Evolutionary conservation across 441 rosid genomes (phyloP).

Genomic region (Omphalea diandra): DNA sequence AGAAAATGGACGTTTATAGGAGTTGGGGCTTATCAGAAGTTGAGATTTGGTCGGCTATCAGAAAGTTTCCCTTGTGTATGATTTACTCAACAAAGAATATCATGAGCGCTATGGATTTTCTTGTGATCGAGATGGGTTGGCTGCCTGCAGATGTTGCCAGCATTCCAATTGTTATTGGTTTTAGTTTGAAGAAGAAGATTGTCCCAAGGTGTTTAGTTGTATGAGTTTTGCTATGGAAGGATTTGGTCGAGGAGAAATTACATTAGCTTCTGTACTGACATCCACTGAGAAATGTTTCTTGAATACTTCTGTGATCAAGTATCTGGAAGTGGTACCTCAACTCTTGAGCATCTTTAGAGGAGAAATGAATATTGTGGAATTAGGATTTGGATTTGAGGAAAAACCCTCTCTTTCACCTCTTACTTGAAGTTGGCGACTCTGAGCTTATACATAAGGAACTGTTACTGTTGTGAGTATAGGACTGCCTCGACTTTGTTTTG

Average conservation of each 20-base stretch:
- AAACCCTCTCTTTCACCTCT: not conserved
- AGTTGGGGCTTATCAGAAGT: slow-evolving; percentile 35
- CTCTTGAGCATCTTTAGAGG: slow-evolving; percentile 14
- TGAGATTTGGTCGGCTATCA: too few relatives aligned
- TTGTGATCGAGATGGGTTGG: too few relatives aligned
- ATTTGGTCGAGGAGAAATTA: slow-evolving; percentile 1
- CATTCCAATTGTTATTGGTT: too few relatives aligned
- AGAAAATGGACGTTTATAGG: slow-evolving; percentile 19
- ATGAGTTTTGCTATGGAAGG: too few relatives aligned
- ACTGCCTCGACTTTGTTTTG: not conserved
- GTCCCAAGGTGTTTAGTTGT: not conserved
- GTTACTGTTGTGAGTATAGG: not conserved
- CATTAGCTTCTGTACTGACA: not conserved
- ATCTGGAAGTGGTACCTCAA: slow-evolving; percentile 12
- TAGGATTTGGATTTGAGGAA: not conserved
- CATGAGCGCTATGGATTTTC: too few relatives aligned
- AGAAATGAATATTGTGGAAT: not conserved
- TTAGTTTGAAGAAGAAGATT: too few relatives aligned
- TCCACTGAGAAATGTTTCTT: slow-evolving; percentile 7
- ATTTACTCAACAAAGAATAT: too few relatives aligned
- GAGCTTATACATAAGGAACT: not conserved
- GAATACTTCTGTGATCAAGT: slow-evolving; percentile 12
- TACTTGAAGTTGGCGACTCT: not conserved
- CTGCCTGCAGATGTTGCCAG: too few relatives aligned
- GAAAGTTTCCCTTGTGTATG: too few relatives aligned